Percentiles rank a stretch among this genome's conserved stretches.
Conservation (phyloP, 2,329 filamentous ascomycete genomes). For the Fusarium sp. region DNA sequence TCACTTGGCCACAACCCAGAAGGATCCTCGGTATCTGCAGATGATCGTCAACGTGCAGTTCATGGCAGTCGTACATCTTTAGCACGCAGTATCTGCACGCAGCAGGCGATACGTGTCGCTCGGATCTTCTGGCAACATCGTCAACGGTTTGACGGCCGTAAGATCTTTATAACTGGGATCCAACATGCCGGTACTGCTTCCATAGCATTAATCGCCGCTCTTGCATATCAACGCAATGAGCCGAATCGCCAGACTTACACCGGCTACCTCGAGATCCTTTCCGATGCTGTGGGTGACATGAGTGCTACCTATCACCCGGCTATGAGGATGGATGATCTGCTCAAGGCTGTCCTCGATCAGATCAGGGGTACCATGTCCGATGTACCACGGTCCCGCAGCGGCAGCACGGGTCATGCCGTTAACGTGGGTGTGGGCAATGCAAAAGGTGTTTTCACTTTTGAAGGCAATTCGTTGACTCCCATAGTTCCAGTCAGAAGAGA, state of each 20-base stretch:
- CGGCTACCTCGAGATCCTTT: conserved; percentile 64
- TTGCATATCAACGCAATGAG: conserved; percentile 53
- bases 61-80: conserved; percentile 58
- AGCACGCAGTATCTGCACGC: conserved; percentile 64
- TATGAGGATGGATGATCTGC: conserved; percentile 63
- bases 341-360: conserved; percentile 64
- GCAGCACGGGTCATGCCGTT: conserved; percentile 23
- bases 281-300: conserved; percentile 64
- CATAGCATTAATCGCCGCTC: conserved; percentile 64
- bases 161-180: conserved; percentile 62
- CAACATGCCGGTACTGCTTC: conserved; percentile 67
- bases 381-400: conserved; percentile 33
- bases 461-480: conserved; percentile 37
- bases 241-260: conserved; percentile 55
- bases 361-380: conserved; percentile 52
- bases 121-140: conserved; percentile 67
- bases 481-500: conserved; percentile 50
- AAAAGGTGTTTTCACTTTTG: conserved; percentile 24
- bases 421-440: conserved; percentile 3
- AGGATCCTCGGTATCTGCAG: conserved; percentile 44
- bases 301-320: conserved; percentile 64
- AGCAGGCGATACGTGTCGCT: conserved; percentile 64
- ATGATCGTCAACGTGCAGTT: conserved; percentile 51
- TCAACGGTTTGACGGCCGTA: conserved; percentile 62
- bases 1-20: conserved; percentile 34